Evolutionary conservation across 1,284 basidiomycete genomes (phyloP), one percentile per base, ranked within the genome.

Genomic region (Apiotrichum gracile): DNA sequence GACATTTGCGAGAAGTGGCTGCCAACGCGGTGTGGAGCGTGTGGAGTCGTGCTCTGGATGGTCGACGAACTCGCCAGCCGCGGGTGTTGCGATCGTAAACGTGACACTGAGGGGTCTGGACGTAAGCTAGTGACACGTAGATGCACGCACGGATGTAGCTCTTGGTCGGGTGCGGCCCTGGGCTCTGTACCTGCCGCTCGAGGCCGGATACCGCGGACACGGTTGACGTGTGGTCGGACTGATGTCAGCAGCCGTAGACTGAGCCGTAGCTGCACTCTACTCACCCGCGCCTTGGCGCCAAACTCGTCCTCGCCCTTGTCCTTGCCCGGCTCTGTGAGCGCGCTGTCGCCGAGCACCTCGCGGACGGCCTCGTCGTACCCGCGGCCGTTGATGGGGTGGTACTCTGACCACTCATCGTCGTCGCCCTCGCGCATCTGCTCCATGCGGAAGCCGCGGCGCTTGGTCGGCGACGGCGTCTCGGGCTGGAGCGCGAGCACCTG

Each of bases 81-180:
- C 13, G 43, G 43, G 21, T 43, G 54, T 25, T 74, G 81, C 2
- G 83, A 82, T 26, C 90, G 86, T 39, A 94, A 80, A 21, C 90
- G 82, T 14, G 90, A 94, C 9, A 92, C 82, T 25, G 81, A 83
- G 1, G 88, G 88, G 66, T 90, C 87, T 57, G 87, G 66, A 84
- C 7, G 82, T 53, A 76, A 79, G 26, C 77, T 76, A 76, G 21
- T 40, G 16, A 6, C 4, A n/a, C 6, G n/a, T 14, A 26, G 26
- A 19, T 24, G 19, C 3, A 56, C 61, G 49, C 39, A 64, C 62
- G 63, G 34, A 63, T 62, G 48, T 64, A 65, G 31, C 59, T 45
- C 58, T 60, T 49, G 14, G 58, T 51, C 19, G 54, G 51, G 29
- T 51, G 49, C 16, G 54, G 51, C 29, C 51, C 51, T 26, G 55